phyloP scores from a whole-genome alignment of 495 filamentous ascomycete species.

The Immersiella caudata region DNA sequence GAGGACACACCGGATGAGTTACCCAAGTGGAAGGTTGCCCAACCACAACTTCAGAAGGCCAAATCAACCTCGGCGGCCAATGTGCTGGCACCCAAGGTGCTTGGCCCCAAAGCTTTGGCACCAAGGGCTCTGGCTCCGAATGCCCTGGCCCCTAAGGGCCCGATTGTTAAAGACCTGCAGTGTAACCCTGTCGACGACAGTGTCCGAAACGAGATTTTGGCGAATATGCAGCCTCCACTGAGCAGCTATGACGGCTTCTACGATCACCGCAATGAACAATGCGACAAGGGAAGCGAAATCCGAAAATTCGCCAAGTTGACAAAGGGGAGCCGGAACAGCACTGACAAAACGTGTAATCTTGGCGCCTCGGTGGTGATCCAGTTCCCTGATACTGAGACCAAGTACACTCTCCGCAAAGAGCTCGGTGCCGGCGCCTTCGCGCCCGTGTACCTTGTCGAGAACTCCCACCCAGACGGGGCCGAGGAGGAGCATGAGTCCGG shows the following conservation, averaged over 20 bases:
- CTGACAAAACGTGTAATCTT: slow-evolving; percentile 62
- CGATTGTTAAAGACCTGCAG: slow-evolving; percentile 76
- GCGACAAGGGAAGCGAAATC: slow-evolving; percentile 70
- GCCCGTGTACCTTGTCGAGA: slow-evolving; percentile 89
- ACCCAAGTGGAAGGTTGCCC: slow-evolving; percentile 43
- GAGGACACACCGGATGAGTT: slow-evolving; percentile 33
- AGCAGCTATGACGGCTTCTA: slow-evolving; percentile 75
- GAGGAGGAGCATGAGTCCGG: slow-evolving; percentile 47
- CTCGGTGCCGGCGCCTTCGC: slow-evolving; percentile 93
- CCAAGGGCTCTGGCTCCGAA: slow-evolving; percentile 32
- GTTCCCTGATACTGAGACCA: slow-evolving; percentile 61
- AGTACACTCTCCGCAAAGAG: slow-evolving; percentile 82
- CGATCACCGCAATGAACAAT: slow-evolving; percentile 61
- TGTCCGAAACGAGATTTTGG: slow-evolving; percentile 73
- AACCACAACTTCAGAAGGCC: slow-evolving; percentile 50
- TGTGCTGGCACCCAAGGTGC: slow-evolving; percentile 1
- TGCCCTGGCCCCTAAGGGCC: slow-evolving; percentile 44
- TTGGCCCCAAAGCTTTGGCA: slow-evolving; percentile 18
- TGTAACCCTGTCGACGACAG: slow-evolving; percentile 85
- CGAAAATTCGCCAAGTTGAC: slow-evolving; percentile 73
- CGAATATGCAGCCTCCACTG: slow-evolving; percentile 69
- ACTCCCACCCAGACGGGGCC: slow-evolving; percentile 50
- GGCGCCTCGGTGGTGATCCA: slow-evolving; percentile 51
- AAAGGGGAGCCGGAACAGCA: slow-evolving; percentile 62
- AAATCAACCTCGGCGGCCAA: slow-evolving; percentile 24